phyloP scores from a whole-genome alignment of 176 grass and related monocot species.

The Lolium rigidum region DNA sequence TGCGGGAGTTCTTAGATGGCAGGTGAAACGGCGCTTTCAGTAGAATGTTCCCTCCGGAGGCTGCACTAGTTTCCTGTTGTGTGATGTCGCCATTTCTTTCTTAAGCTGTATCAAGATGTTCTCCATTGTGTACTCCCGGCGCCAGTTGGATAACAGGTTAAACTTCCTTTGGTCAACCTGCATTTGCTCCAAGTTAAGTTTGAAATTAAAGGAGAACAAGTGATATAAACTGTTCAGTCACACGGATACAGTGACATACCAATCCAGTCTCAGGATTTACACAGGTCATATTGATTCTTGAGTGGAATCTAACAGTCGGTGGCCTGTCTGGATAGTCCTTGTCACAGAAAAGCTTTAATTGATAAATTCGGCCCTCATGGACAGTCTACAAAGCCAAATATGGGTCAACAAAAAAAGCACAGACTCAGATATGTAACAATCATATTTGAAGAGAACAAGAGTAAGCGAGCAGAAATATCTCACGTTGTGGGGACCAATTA shows the following conservation, averaged over 20 bases:
- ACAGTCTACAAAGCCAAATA: constrained; percentile 38
- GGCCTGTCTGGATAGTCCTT: constrained; percentile 47
- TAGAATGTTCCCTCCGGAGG: constrained; percentile 41
- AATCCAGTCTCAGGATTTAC: constrained; percentile 41
- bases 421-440: background rate
- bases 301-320: constrained; percentile 45
- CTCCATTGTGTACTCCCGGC: constrained; percentile 45
- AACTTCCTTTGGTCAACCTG: constrained; percentile 49
- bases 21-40: background rate
- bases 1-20: background rate
- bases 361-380: constrained; percentile 41
- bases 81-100: constrained; percentile 45
- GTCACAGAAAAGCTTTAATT: constrained; percentile 46
- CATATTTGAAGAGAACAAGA: background rate
- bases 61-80: constrained; percentile 44
- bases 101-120: constrained; percentile 47
- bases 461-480: constrained; percentile 1
- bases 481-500: constrained; percentile 46
- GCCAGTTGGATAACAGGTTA: constrained; percentile 32
- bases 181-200: constrained; percentile 12
- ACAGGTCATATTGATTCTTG: constrained; percentile 47
- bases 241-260: background rate
- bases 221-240: background rate
- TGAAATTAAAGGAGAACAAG: background rate
- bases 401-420: constrained; percentile 4